phyloP scores from a whole-genome alignment of 805 yeast genomes.

The Tetrapisispora taiwanensis region DNA sequence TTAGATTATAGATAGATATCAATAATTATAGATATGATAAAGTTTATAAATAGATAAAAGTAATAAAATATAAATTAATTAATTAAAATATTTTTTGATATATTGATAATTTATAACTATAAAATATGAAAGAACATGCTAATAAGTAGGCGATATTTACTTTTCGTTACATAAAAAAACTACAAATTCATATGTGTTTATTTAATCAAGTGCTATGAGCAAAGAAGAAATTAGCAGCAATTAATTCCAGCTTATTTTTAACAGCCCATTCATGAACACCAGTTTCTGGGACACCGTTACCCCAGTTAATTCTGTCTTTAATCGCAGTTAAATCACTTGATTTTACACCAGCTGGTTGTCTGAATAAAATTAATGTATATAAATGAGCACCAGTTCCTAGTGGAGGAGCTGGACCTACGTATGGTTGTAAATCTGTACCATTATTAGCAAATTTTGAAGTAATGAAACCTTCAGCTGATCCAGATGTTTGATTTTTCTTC shows the following conservation, averaged over 20 bases:
- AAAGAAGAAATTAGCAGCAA: slow-evolving; percentile 72
- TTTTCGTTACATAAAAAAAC: no score
- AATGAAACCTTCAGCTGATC: slow-evolving; percentile 1
- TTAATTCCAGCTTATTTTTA: slow-evolving; percentile 50
- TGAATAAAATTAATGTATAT: slow-evolving; percentile 66
- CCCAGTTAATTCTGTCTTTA: slow-evolving; percentile 46
- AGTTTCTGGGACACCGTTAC: slow-evolving; percentile 68
- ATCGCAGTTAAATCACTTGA: slow-evolving; percentile 18
- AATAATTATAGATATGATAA: neutral
- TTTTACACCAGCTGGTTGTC: slow-evolving; percentile 37
- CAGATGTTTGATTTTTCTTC: slow-evolving; percentile 5
- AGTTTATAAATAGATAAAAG: neutral
- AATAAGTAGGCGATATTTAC: no score
- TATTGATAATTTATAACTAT: no score
- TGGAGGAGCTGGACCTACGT: slow-evolving; percentile 88
- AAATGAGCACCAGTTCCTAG: slow-evolving; percentile 77
- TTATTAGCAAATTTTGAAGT: slow-evolving; percentile 20
- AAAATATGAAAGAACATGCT: no score
- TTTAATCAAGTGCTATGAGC: slow-evolving; percentile 30
- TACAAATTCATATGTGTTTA: no score
- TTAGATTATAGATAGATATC: neutral
- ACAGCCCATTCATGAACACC: slow-evolving; percentile 71
- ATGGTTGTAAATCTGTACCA: slow-evolving; percentile 42
- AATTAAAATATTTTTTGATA: no score
- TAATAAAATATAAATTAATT: neutral